Evolutionary conservation across 768 basidiomycete species (phyloP), one percentile per base, ranked within the genome.

Genomic region (Wakefieldia striispora): DNA sequence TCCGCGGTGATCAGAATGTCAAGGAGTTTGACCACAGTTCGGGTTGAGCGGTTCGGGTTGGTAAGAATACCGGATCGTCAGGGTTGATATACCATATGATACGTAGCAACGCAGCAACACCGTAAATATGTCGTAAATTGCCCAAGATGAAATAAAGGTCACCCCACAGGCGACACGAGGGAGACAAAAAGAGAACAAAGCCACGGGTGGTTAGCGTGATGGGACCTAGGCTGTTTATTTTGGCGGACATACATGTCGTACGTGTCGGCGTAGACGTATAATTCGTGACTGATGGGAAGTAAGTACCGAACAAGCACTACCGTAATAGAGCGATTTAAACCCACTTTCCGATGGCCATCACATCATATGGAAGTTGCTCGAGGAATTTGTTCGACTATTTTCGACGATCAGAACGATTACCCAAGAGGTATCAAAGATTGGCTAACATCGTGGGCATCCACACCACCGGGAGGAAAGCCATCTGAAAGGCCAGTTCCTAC

Each of bases 281-380:
- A 66, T 69, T 95, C 92, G 56, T 95, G 93, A 63, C 86, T 87
- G 44, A 37, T 14, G 10, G 17, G 33, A 38, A 23, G 27, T 42
- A 21, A 54, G 53, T 23, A 34, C 40, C 19, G 2, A 16, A 5
- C 21, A 26, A 23, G 31, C 19, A 14, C 21, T 17, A 35, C 8
- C 10, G 6, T 6, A 14, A 20, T 1, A 4, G 9, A 33, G 27
- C 10, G 13, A 20, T 21, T 20, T 11, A 5, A n/a, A 68, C 86
- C 35, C 60, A 85, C 82, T 94, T 95, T 61, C 93, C 92, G 43
- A 93, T 91, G 3, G 89, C 71, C 62, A 93, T 78, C 3, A 91
- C 60, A 61, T 95, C 93, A 60, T 91, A 95, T 0, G 86, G 86
- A 17, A 95, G 73, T 47, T 80, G 69, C 19, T 78, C 69, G 54